phyloP scores from a whole-genome alignment of 2,329 filamentous ascomycete species.

The Shiraia sp. region DNA sequence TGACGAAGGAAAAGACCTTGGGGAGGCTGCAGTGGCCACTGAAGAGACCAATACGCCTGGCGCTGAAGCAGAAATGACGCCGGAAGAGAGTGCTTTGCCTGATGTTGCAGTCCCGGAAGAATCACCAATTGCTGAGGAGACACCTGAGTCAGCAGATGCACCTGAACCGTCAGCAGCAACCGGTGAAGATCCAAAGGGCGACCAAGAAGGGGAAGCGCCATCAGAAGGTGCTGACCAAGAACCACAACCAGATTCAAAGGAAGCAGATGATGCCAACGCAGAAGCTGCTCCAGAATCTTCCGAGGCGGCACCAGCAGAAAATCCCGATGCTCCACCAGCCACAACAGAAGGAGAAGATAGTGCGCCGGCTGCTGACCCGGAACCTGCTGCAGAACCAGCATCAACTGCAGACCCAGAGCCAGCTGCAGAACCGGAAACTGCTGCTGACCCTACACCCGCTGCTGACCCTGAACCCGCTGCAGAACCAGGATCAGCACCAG shows the following conservation, averaged over 20 bases:
- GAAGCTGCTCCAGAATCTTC: not conserved
- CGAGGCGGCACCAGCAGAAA: not conserved
- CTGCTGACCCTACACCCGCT: not conserved
- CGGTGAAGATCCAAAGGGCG: too few species aligned
- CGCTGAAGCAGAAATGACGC: not conserved
- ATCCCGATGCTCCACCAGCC: constrained; percentile 4
- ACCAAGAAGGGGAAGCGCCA: not conserved
- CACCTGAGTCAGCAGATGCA: not conserved
- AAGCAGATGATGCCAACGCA: not conserved
- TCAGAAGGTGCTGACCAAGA: constrained; percentile 3
- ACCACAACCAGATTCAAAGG: constrained; percentile 1
- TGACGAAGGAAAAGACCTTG: too few species aligned
- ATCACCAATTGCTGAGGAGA: not conserved
- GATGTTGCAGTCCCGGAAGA: not conserved
- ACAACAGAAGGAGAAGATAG: not conserved
- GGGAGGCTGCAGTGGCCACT: too few species aligned
- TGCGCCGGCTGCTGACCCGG: constrained; percentile 2
- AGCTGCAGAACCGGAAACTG: constrained; percentile 1
- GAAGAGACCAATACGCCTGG: not conserved
- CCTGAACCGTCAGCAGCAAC: too few species aligned
- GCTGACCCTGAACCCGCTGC: not conserved
- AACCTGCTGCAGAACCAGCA: not conserved
- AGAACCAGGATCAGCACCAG: too few species aligned
- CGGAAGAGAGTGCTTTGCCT: not conserved
- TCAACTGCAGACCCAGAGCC: not conserved